These are phyloP conservation scores for Xerocomus brunneocitrinus DNA, from an alignment of 768 basidiomycete genomes.

Conservation along the genomic window DNA sequence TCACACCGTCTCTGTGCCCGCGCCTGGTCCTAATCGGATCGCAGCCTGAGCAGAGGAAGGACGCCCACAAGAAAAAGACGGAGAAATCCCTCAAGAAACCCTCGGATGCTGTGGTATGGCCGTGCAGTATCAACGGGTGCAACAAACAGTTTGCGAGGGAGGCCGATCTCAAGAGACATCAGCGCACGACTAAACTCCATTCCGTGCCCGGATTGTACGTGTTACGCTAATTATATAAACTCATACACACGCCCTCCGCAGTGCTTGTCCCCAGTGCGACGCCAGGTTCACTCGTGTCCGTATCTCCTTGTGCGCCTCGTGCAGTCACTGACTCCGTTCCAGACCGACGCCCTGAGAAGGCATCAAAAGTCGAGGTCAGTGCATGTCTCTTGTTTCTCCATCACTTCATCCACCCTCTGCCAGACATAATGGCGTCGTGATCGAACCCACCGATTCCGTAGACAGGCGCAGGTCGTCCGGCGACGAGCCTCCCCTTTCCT, in stretches of 20 bases:
- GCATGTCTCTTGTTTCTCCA: conserved; percentile 4
- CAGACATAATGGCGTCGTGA: conserved; percentile 63
- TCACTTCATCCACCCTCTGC: conserved; percentile 1
- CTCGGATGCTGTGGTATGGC: conserved; percentile 57
- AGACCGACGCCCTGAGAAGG: conserved; percentile 80
- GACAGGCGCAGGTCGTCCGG: conserved; percentile 18
- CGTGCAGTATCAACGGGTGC: conserved; percentile 77
- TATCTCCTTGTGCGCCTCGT: conserved; percentile 18
- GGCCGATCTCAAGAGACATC: conserved; percentile 78
- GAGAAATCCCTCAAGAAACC: conserved; percentile 54
- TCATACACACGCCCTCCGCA: conserved; percentile 27
- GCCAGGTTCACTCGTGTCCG: conserved; percentile 74
- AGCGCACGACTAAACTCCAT: conserved; percentile 74
- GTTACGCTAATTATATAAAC: conserved; percentile 10
- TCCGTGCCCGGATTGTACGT: conserved; percentile 70
- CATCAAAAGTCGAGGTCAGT: conserved; percentile 75
- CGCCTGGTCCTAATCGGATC: conserved; percentile 1
- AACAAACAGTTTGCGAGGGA: conserved; percentile 79
- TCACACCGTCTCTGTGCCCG: conserved; percentile 1
- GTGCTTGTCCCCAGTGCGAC: conserved; percentile 76
- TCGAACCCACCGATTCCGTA: conserved; percentile 42
- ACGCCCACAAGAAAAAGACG: conserved; percentile 37
- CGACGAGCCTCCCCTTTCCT: conserved; percentile 31
- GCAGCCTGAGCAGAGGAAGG: conserved; percentile 41
- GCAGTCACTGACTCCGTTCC: conserved; percentile 15